These are phyloP conservation scores for Clitopilus hobsonii DNA, from an alignment of 768 basidiomycete species.

Conservation along the genomic window DNA sequence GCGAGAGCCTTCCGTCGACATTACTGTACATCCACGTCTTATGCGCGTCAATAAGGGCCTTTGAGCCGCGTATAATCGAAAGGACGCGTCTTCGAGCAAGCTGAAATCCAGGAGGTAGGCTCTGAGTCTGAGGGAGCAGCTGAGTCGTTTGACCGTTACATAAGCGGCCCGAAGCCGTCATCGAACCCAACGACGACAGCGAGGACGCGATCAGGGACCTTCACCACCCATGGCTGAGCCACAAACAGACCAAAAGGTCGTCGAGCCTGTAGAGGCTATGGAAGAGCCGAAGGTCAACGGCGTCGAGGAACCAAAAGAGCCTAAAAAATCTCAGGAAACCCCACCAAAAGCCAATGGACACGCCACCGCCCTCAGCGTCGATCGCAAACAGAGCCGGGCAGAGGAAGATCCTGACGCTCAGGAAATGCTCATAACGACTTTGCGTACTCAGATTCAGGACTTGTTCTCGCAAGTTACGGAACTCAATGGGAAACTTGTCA, in stretches of 20 bases:
- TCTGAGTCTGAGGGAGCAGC: too few species aligned
- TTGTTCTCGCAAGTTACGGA: slow-evolving; percentile 86
- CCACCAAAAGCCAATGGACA: slow-evolving; percentile 13
- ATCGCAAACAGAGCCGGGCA: slow-evolving; percentile 12
- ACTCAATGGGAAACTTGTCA: slow-evolving; percentile 90
- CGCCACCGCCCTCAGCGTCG: slow-evolving; percentile 7
- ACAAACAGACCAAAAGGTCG: background rate
- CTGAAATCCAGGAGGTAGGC: too few species aligned
- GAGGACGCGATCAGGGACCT: background rate
- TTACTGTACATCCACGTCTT: too few species aligned
- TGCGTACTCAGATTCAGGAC: slow-evolving; percentile 80
- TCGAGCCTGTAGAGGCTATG: slow-evolving; percentile 5
- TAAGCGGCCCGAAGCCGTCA: background rate
- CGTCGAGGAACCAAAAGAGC: slow-evolving; percentile 1
- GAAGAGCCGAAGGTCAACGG: slow-evolving; percentile 6
- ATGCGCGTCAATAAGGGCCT: too few species aligned
- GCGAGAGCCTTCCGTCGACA: too few species aligned
- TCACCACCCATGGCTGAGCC: background rate
- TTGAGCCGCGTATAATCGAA: too few species aligned
- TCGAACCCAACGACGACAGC: background rate
- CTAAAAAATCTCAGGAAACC: slow-evolving; percentile 1
- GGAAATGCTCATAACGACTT: slow-evolving; percentile 73
- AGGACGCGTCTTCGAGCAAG: too few species aligned
- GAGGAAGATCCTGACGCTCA: slow-evolving; percentile 60
- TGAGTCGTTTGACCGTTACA: too few species aligned